These are phyloP conservation scores for Rubus idaeus DNA, from an alignment of 306 rosid species.

Conservation along the genomic window DNA sequence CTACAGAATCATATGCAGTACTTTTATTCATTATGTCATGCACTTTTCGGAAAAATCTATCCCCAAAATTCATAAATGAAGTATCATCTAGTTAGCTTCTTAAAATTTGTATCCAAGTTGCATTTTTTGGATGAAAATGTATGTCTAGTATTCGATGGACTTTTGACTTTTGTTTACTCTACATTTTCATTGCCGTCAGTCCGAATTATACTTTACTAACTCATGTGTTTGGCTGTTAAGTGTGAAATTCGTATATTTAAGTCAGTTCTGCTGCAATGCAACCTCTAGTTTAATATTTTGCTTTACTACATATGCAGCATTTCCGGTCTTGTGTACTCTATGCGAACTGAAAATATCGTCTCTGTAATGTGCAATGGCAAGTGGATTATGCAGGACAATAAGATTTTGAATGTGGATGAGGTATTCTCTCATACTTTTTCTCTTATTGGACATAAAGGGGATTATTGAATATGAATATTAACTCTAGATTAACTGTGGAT, in stretches of 20 bases:
- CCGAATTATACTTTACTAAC: neutral
- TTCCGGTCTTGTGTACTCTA: conserved; percentile 74
- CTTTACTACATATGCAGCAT: conserved; percentile 50
- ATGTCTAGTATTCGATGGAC: neutral
- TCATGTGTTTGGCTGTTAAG: neutral
- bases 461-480: neutral
- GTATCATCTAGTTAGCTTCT: neutral
- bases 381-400: conserved; percentile 89
- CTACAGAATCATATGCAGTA: conserved; percentile 1
- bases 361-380: conserved; percentile 83
- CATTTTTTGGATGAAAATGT: neutral
- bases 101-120: neutral
- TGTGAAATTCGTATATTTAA: neutral
- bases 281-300: conserved; percentile 9
- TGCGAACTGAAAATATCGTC: conserved; percentile 76
- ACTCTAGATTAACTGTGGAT: neutral
- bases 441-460: neutral
- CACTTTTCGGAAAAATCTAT: neutral
- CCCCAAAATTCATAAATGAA: neutral
- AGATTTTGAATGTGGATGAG: conserved; percentile 67
- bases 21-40: neutral
- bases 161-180: neutral
- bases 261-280: neutral
- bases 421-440: conserved; percentile 36
- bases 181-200: neutral